phyloP scores from a whole-genome alignment of 2,329 filamentous ascomycete species.

The Metarhizium brunneum region DNA sequence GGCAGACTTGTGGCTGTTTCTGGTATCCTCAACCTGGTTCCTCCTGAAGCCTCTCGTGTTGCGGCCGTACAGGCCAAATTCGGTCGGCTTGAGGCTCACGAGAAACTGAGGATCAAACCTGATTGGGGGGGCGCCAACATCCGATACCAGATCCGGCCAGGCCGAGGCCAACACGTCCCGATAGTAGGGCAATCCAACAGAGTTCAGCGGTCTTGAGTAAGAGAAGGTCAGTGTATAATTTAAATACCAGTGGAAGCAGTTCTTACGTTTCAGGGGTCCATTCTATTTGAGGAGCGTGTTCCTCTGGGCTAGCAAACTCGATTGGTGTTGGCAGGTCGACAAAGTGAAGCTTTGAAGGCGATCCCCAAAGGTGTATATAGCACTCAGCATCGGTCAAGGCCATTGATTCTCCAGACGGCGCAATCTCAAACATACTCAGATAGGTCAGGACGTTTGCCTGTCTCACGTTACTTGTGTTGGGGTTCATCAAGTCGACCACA shows the following conservation, averaged over 20 bases:
- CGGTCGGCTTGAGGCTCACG: constrained; percentile 57
- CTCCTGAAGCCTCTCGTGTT: constrained; percentile 65
- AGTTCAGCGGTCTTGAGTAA: constrained; percentile 59
- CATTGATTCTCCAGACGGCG: constrained; percentile 78
- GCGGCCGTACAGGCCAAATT: constrained; percentile 69
- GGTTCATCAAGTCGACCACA: constrained; percentile 90
- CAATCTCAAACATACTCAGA: constrained; percentile 74
- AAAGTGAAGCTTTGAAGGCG: constrained; percentile 76
- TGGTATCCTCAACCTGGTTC: constrained; percentile 76
- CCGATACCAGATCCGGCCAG: constrained; percentile 80
- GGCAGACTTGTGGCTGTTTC: constrained; percentile 49
- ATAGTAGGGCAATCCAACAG: constrained; percentile 88
- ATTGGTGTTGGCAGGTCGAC: constrained; percentile 71
- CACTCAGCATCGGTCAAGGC: constrained; percentile 72
- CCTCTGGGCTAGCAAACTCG: constrained; percentile 63
- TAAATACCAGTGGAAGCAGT: background rate
- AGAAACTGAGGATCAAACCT: constrained; percentile 66
- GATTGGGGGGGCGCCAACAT: constrained; percentile 72
- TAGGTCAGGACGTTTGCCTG: constrained; percentile 71
- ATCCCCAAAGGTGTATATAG: constrained; percentile 80
- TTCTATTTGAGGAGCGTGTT: constrained; percentile 50
- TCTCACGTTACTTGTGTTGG: constrained; percentile 75
- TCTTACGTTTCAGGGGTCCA: constrained; percentile 63
- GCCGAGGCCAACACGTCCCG: constrained; percentile 78
- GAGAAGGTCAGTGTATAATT: constrained; percentile 6